Evolutionary conservation across 2,329 filamentous ascomycete genomes (phyloP).

Genomic region (Pezizomycotina sp.): DNA sequence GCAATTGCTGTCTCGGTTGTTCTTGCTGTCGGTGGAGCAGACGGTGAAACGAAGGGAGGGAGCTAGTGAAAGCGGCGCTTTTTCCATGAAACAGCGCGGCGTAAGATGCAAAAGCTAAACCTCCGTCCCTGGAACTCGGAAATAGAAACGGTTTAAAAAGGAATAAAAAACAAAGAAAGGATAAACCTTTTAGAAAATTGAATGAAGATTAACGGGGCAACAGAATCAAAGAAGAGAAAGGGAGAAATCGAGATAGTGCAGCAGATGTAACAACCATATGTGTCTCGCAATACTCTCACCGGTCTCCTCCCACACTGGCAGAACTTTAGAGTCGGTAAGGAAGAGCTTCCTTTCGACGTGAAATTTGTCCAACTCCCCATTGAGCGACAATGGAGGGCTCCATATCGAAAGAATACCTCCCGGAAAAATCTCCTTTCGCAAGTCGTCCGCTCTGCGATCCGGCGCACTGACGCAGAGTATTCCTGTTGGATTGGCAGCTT

Average conservation of each 20-base stretch:
- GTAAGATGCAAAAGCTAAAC: slow-evolving; percentile 28
- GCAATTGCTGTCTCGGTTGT: too few species aligned
- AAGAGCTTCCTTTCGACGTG: slow-evolving; percentile 39
- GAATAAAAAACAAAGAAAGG: slow-evolving; percentile 30
- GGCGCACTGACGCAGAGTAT: slow-evolving; percentile 19
- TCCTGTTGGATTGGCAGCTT: slow-evolving; percentile 2
- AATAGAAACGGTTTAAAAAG: slow-evolving; percentile 19
- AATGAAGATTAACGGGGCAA: too few species aligned
- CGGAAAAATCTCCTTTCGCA: slow-evolving; percentile 13
- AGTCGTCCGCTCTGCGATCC: slow-evolving; percentile 19
- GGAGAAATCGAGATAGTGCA: too few species aligned
- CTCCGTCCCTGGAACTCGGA: slow-evolving; percentile 29
- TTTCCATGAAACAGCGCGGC: slow-evolving; percentile 11
- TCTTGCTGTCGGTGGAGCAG: slow-evolving; percentile 31
- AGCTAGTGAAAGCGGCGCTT: slow-evolving; percentile 11
- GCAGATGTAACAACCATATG: slow-evolving; percentile 40
- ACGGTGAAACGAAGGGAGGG: slow-evolving; percentile 6
- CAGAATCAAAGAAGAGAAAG: too few species aligned
- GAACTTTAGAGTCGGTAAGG: slow-evolving; percentile 29
- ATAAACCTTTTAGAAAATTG: slow-evolving; percentile 32
- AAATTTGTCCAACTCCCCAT: too few species aligned
- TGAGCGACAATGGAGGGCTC: slow-evolving; percentile 19
- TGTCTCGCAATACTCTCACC: slow-evolving; percentile 57
- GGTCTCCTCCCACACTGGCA: slow-evolving; percentile 50
- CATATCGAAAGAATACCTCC: slow-evolving; percentile 21